Evolutionary conservation across 2,329 filamentous ascomycete species (phyloP).

Genomic region (Emericellopsis atlantica): DNA sequence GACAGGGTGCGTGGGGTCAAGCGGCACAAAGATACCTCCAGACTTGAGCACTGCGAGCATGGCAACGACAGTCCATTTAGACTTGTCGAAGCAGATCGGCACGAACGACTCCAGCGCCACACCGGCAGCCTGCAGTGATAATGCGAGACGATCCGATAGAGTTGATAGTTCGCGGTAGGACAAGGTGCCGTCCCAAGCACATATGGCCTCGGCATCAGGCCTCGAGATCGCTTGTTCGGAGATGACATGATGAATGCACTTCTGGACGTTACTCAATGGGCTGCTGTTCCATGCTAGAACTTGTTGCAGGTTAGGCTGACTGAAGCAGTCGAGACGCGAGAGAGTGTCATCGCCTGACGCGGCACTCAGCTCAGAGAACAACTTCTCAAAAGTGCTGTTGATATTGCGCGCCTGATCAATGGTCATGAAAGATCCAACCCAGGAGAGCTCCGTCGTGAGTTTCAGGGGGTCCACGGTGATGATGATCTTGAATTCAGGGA

Average conservation of each 20-base stretch:
- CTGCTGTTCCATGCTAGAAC: slow-evolving; percentile 18
- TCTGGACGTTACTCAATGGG: slow-evolving; percentile 12
- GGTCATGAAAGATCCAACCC: slow-evolving; percentile 24
- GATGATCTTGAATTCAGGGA: slow-evolving; percentile 7
- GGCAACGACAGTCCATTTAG: slow-evolving; percentile 12
- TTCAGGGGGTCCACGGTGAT: slow-evolving; percentile 8
- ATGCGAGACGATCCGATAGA: slow-evolving; percentile 22
- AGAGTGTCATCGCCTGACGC: slow-evolving; percentile 22
- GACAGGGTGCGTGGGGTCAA: slow-evolving; percentile 10
- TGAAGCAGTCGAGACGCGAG: slow-evolving; percentile 32
- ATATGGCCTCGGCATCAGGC: slow-evolving; percentile 22
- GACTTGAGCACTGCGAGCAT: slow-evolving; percentile 14
- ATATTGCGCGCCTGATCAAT: slow-evolving; percentile 29
- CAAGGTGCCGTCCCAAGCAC: slow-evolving; percentile 29
- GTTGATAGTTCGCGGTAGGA: slow-evolving; percentile 26
- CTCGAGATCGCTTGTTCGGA: slow-evolving; percentile 18
- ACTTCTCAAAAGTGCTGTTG: slow-evolving; percentile 33
- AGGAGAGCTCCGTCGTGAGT: slow-evolving; percentile 12
- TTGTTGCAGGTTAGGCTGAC: slow-evolving; percentile 35
- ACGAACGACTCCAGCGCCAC: slow-evolving; percentile 14
- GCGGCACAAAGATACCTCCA: slow-evolving; percentile 10
- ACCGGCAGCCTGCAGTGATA: slow-evolving; percentile 4
- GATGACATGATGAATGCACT: slow-evolving; percentile 28
- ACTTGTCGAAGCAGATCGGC: slow-evolving; percentile 15
- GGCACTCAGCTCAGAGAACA: slow-evolving; percentile 26